phyloP scores from a whole-genome alignment of 1,139 yeast genomes.

The Hemisphaericaspora subhashii region DNA sequence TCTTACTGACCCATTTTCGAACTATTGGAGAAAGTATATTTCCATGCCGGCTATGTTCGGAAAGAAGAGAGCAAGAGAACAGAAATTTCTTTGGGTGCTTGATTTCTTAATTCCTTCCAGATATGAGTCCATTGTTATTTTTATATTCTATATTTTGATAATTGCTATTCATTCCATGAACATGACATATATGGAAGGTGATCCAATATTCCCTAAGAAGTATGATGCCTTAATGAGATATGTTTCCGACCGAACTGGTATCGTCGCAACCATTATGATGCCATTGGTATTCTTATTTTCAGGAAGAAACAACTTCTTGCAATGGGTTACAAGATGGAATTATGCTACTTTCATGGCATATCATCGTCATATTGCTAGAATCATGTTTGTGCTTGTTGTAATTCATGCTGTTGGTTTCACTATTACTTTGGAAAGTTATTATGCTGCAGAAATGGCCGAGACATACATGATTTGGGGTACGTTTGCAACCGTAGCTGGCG shows the following conservation, averaged over 20 bases:
- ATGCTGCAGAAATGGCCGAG: conserved; percentile 17
- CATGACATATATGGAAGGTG: conserved; percentile 20
- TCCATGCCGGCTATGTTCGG: conserved; percentile 31
- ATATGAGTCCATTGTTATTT: conserved; percentile 21
- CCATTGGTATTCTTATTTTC: conserved; percentile 42
- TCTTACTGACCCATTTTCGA: conserved; percentile 24
- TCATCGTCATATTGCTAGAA: conserved; percentile 42
- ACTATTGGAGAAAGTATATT: conserved; percentile 28
- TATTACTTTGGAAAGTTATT: conserved; percentile 15
- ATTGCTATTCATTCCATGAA: conserved; percentile 35
- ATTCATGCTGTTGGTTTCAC: conserved; percentile 44
- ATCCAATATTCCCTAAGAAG: conserved; percentile 32
- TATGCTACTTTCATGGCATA: conserved; percentile 35
- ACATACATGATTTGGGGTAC: conserved; percentile 29
- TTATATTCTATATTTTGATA: conserved; percentile 45
- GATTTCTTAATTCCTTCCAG: conserved; percentile 30
- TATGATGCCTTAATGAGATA: too few species aligned
- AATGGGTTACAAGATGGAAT: conserved; percentile 41
- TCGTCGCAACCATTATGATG: conserved; percentile 27
- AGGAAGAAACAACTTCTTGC: conserved; percentile 44
- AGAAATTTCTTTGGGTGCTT: conserved; percentile 19
- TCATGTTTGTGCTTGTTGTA: conserved; percentile 25
- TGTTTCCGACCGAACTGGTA: conserved; percentile 35
- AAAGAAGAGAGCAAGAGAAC: conserved; percentile 25
- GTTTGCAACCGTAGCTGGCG: conserved; percentile 34